A percentile compares a stretch with the other conserved stretches of the same genome.
Conservation (phyloP, 768 basidiomycete species). For the Kwoniella newhampshirensis region DNA sequence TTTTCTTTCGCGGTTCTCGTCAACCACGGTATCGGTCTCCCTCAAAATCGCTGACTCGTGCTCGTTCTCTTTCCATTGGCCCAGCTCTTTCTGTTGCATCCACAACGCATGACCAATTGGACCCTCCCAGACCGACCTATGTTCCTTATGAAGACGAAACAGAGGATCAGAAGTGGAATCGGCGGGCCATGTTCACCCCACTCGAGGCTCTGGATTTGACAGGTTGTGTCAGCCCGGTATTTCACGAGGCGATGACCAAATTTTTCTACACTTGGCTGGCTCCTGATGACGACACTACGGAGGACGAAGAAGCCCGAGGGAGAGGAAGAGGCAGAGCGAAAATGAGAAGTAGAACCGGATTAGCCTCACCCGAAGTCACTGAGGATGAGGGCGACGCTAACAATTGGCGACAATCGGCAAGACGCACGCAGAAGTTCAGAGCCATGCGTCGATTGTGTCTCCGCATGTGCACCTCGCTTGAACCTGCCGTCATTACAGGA, state of each 20-base stretch:
- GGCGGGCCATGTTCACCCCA: constrained; percentile 58
- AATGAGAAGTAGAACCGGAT: constrained; percentile 10
- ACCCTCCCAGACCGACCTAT: constrained; percentile 48
- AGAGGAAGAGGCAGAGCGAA: constrained; percentile 28
- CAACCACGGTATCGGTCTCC: constrained; percentile 34
- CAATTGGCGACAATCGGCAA: background rate
- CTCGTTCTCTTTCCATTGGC: constrained; percentile 29
- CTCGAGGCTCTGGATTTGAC: constrained; percentile 89
- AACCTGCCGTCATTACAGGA: constrained; percentile 35
- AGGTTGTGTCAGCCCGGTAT: constrained; percentile 88
- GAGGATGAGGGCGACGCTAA: constrained; percentile 32
- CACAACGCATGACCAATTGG: constrained; percentile 31
- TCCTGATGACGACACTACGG: constrained; percentile 27
- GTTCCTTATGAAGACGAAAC: constrained; percentile 67
- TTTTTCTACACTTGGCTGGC: constrained; percentile 60
- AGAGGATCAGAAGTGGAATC: constrained; percentile 65
- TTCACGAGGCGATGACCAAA: constrained; percentile 78
- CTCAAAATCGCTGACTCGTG: constrained; percentile 33
- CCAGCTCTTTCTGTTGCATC: constrained; percentile 15
- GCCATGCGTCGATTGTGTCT: constrained; percentile 47
- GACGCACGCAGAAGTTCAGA: constrained; percentile 37
- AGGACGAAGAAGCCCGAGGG: constrained; percentile 35
- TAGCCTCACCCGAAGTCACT: constrained; percentile 23
- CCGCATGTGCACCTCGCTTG: constrained; percentile 48
- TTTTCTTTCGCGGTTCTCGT: constrained; percentile 74